Evolutionary conservation across 2,329 filamentous ascomycete species (phyloP), one percentile per base, ranked within the genome.

Genomic region (Septoria petroselini): DNA sequence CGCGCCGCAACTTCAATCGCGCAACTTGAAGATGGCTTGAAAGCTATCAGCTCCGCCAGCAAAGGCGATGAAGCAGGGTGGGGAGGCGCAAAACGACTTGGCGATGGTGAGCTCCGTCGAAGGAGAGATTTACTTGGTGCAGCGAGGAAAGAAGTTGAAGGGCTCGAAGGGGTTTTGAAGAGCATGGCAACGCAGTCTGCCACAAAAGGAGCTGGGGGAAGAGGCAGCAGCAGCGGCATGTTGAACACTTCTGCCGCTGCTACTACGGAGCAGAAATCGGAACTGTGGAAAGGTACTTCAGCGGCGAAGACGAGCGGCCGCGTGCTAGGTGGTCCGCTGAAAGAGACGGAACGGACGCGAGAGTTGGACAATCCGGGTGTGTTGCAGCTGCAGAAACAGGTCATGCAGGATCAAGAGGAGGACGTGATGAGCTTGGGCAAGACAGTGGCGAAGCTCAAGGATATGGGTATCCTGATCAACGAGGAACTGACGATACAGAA

Each of bases 331-430:
- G 85, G 86, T 1, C 71, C 85, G 2, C 79, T 83, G 1, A 69
- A 68, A 46, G 88, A 94, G 70, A 91, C 86, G 12, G 83, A 87
- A 50, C 79, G 81, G 54, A 91, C 88, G 35, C 72, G 87, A 9
- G 86, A 91, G 66, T 70, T 88, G 46, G 87, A 89, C 64, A 93
- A 93, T 60, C 69, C 76, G 3, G 87, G 86, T 0, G 82, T 93
- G 14, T 61, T 91, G 54, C 80, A 86, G 66, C 69, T 93, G 53
- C 88, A 93, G 68, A 76, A 81, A 60, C 78, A 86, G 62, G 80
- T 88, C 67, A 88, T 91, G 76, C 65, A 76, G 45, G 82, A 86
- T 57, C 88, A 94, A 63, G 88, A 93, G 58, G 68, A 83, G 60
- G 84, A 87, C 59, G 78, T 93, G 2, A 78, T 85, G 14, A 76